Percentiles rank a stretch among this genome's conserved stretches.
These are phyloP conservation scores for Hygrophoropsis aurantiaca DNA, from an alignment of 768 basidiomycete genomes.

Conservation along the genomic window DNA sequence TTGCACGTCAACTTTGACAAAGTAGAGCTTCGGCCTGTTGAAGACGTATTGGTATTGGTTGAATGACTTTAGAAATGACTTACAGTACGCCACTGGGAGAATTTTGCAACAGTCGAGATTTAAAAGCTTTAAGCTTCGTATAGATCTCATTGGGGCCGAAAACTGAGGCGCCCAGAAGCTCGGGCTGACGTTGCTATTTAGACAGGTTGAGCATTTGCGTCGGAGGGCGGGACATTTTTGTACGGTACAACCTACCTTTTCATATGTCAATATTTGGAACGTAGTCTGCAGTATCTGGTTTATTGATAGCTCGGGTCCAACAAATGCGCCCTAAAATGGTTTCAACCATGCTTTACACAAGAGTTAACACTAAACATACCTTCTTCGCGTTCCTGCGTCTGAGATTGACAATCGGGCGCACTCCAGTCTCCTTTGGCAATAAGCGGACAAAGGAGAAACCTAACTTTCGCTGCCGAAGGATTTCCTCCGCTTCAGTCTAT, in stretches of 20 bases:
- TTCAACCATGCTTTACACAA: not conserved
- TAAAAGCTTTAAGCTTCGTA: conserved; percentile 68
- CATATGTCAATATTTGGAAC: conserved; percentile 85
- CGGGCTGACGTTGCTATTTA: conserved; percentile 56
- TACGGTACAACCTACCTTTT: conserved; percentile 55
- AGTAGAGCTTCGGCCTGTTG: conserved; percentile 81
- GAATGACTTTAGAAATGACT: conserved; percentile 11
- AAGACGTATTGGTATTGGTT: not conserved
- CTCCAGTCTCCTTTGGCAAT: conserved; percentile 92
- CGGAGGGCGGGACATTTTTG: not conserved
- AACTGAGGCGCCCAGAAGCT: conserved; percentile 77
- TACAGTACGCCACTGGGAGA: conserved; percentile 51
- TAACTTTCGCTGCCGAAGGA: conserved; percentile 69
- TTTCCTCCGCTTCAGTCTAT: conserved; percentile 62
- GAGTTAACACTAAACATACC: conserved; percentile 14
- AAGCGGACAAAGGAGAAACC: conserved; percentile 87
- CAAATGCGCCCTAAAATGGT: conserved; percentile 27
- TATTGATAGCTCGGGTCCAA: conserved; percentile 57
- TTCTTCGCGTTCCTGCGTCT: conserved; percentile 44
- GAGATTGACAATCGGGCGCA: conserved; percentile 92
- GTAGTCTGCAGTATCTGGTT: conserved; percentile 84
- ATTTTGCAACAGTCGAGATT: conserved; percentile 43
- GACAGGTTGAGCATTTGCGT: not conserved
- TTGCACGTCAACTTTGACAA: conserved; percentile 95
- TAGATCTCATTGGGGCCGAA: conserved; percentile 86